Percentiles rank a stretch among this genome's conserved stretches.
These are phyloP conservation scores for Alliaria petiolata DNA, from an alignment of 345 rosid genomes.

Conservation along the genomic window DNA sequence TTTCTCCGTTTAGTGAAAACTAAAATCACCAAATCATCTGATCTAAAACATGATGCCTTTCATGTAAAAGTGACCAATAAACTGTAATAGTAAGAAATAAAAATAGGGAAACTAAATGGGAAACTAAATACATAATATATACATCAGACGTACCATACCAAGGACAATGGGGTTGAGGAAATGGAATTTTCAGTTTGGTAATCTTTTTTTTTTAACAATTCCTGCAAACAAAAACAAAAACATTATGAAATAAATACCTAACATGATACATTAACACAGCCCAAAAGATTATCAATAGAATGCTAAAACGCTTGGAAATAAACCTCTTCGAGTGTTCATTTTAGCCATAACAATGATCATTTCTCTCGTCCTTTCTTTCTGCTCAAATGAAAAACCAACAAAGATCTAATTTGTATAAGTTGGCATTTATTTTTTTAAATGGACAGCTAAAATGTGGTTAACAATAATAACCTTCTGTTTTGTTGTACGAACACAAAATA, in stretches of 20 bases:
- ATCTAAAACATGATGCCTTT: too few species aligned
- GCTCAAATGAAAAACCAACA: constrained; percentile 16
- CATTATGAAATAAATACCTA: not conserved
- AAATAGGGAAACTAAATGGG: not conserved
- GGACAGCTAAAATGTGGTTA: not conserved
- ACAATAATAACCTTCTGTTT: not conserved
- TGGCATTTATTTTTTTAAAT: not conserved
- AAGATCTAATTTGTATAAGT: constrained; percentile 7
- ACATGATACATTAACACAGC: not conserved
- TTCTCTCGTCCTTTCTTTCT: constrained; percentile 5
- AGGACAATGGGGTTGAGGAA: not conserved
- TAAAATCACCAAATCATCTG: too few species aligned
- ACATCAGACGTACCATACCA: constrained; percentile 10
- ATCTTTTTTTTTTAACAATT: not conserved
- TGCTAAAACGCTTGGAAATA: not conserved
- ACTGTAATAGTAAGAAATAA: not conserved
- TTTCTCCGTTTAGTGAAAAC: not conserved
- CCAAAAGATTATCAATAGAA: not conserved
- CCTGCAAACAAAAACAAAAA: constrained; percentile 20
- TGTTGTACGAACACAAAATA: not conserved
- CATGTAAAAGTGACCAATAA: not conserved
- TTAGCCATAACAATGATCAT: not conserved
- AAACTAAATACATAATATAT: too few species aligned
- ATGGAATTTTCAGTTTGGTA: not conserved
- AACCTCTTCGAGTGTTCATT: constrained; percentile 15